Evolutionary conservation across 2,329 filamentous ascomycete species (phyloP), one percentile per base, ranked within the genome.

Genomic region (Ceratocystis cubensis): DNA sequence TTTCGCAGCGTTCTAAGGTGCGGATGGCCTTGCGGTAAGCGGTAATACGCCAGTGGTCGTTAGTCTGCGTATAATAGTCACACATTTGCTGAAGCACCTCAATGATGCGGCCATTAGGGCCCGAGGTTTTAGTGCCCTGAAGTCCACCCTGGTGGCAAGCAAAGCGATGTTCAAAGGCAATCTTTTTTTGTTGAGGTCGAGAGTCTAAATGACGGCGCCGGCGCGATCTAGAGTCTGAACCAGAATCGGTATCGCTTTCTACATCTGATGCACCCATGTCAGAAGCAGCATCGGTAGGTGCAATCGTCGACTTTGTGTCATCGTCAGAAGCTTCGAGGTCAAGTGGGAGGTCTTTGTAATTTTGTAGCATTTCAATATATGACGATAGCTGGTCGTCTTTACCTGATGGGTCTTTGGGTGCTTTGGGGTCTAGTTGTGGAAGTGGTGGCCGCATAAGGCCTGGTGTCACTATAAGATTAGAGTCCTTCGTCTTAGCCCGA

Each of bases 21-120:
- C 80, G 78, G 64, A 95, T 88, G 13, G 84, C 90, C 73, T 86
- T 89, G 44, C 89, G 85, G 73, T 96, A 96, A 3, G 88, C 86
- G 0, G 82, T 77, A 0, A 81, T 81, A 2, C 91, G 84, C 88
- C 89, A 96, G 45, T 84, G 81, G 71, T 96, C 91, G 48, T 85
- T 81, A n/a, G 83, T 84, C 5, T 86, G 81, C 3, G 82, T 82
- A 73, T 96, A 96, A 74, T 93, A 88, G 65, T 86, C 82, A 53
- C 84, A 81, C 89, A 96, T 91, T 70, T 88, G 80, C 71, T 91
- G 83, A 4, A 96, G 78, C 1, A 94, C 78, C 61, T 88, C 82
- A 63, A 96, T 91, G 0, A 89, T 95, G 13, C 82, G 78, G 1
- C 79, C 77, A 73, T 96, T 97, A 0, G 90, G 89, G 70, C 88